Evolutionary conservation across 495 filamentous ascomycete genomes (phyloP), one percentile per base, ranked within the genome.

Genomic region (Lepraria neglecta): DNA sequence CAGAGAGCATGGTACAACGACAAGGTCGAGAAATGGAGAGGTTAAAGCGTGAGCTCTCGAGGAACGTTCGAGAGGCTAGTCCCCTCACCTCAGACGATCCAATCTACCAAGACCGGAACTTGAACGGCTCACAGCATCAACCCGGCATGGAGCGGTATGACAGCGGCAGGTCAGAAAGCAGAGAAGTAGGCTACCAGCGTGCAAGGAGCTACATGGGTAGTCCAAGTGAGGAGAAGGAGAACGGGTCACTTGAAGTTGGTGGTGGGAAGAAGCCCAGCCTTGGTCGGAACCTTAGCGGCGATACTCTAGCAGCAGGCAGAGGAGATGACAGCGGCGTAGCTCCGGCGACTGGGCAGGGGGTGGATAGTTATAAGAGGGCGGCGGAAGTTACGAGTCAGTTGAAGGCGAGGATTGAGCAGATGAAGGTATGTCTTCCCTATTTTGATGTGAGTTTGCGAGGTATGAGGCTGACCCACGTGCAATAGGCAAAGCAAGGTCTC

Each of bases 311-410:
- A 19, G 35, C 43, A 0, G 38, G 46, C 21, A 56, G 54, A 35
- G 58, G 31, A 21, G 59, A 58, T 5, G 46, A 46, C 11, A 63
- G 63, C 24, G 53, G 55, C 2, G 64, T 62, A 38, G 66, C 74
- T 15, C 68, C 62, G 15, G 70, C 62, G n/a, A 66, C 70, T 50
- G 69, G 69, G 10, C 82, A 84, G 48, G 86, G 84, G 14, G 87
- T 90, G 50, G 94, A 97, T 75, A 97, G 90, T 71, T 99, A 94
- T 91, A 95, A 92, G 77, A 77, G 95, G 66, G 95, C 95, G 33
- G 94, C 94, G n/a, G 95, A 99, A 77, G 95, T 99, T 12, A 99
- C 95, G 45, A 97, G 89, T 72, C 91, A 94, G 73, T 74, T 99
- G 68, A 99, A 97, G 78, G 87, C 91, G 47, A 82, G 92, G 73